Percentiles rank a stretch among this genome's conserved stretches.
Evolutionary conservation across 2,329 filamentous ascomycete species (phyloP).

Genomic region (Ceratocystis papillata): DNA sequence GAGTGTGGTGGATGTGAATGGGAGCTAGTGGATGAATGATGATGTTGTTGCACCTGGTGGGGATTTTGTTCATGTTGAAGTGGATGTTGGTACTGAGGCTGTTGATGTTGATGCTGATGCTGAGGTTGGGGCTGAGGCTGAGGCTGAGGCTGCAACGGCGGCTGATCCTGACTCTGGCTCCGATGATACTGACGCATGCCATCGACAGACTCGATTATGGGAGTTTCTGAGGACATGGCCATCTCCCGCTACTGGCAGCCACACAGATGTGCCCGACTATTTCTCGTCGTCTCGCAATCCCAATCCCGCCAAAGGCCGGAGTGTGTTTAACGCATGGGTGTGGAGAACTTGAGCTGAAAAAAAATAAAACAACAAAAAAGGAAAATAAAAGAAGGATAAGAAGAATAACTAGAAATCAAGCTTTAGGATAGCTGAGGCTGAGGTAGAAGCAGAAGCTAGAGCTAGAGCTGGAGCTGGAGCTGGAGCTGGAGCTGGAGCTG

Average conservation of each 20-base stretch:
- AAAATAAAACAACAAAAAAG: slow-evolving; percentile 4
- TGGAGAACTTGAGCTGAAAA: slow-evolving; percentile 15
- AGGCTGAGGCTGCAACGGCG: slow-evolving; percentile 10
- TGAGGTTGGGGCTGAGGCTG: slow-evolving; percentile 16
- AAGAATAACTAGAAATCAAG: slow-evolving; percentile 13
- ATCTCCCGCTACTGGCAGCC: slow-evolving; percentile 14
- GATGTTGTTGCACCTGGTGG: background rate
- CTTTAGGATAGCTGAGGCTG: slow-evolving; percentile 10
- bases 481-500: background rate
- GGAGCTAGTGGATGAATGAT: background rate
- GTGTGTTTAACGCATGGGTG: slow-evolving; percentile 17
- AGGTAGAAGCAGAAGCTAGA: slow-evolving; percentile 4
- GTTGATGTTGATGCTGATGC: slow-evolving; percentile 23
- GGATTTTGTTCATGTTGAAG: background rate
- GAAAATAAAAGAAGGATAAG: slow-evolving; percentile 13
- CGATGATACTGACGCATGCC: slow-evolving; percentile 17
- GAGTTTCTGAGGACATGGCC: slow-evolving; percentile 22
- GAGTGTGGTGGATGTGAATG: slow-evolving; percentile 4
- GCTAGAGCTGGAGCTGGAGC: background rate
- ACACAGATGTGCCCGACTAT: slow-evolving; percentile 12
- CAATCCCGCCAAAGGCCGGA: slow-evolving; percentile 18
- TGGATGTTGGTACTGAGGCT: slow-evolving; percentile 11
- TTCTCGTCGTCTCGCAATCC: slow-evolving; percentile 10
- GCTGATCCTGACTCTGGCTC: slow-evolving; percentile 14
- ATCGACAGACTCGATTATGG: slow-evolving; percentile 19